Base-by-base conservation (phyloP, 768 basidiomycete species). In the Boletus rubescentipes region DNA sequence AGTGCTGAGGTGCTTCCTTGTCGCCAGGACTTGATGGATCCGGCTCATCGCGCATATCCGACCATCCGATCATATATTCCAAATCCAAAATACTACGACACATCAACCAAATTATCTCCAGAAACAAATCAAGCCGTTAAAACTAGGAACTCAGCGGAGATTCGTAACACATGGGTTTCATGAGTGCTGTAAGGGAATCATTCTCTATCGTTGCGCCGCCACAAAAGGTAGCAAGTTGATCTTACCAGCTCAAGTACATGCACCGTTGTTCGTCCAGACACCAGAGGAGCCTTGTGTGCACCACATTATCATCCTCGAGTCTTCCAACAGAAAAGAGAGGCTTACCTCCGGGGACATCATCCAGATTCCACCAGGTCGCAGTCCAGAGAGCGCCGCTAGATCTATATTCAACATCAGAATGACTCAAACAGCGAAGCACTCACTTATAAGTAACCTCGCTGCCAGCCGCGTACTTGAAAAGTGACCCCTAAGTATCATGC, bases 191-290 rank as follows among this genome's bases (percentile, higher is more conserved):
- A 20, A 26, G 6, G 39, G 16, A 35, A 26, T 26, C 49, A 11
- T 18, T 3, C 26, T 36, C 31, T 14, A 15, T 51, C 45, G 15
- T 46, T 16, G 26, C 18, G 14, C n/a, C 6, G 26, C 6, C 26
- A 6, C 26, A 26, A 29, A 15, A 5, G 12, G 15, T 37, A 10
- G 14, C 20, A 15, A 14, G 18, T 23, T 14, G 15, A 18, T 46
- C 12, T 36, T 43, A n/a, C n/a, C n/a, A 14, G 39, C 21, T 39
- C 16, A 60, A 21, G 65, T 36, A 67, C 83, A 87, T 49, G 78
- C 65, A 4, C 84, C 85, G 64, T 81, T 67, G 62, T 86, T 78
- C 38, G 73, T 72, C 85, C 85, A 86, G 48, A 78, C 81, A 42
- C 73, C 77, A 29, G 77, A 76, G 32, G 74, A 16, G 40, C 77